Base-by-base conservation (phyloP, 768 basidiomycete species). In the Trametes cubensis region DNA sequence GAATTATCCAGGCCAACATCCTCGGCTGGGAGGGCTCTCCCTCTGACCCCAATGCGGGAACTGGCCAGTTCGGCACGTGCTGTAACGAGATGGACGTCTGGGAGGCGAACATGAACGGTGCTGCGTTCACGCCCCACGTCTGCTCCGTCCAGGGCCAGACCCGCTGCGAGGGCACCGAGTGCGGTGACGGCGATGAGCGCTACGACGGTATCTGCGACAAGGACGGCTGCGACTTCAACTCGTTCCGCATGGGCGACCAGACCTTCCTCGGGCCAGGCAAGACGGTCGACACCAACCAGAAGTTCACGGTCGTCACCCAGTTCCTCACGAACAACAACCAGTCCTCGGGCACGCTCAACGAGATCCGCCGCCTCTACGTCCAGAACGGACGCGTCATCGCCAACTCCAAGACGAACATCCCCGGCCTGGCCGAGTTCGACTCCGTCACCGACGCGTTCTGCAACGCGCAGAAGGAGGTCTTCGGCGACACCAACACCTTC, bases 181-280 rank as follows among this genome's bases (percentile, higher is more conserved):
- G 81, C 65, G 67, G 63, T 20, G 59, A 61, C 41, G 66, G 55
- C 55, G 60, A 66, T 63, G 68, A 75, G 69, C 73, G 81, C 55
- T 77, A 79, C 70, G 73, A 68, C 63, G 79, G 78, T 50, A 68
- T 80, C 39, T 85, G 84, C 73, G 84, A 85, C 72, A 76, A 77
- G 65, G 82, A 81, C 65, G 83, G 84, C 40, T 85, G 84, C 72
- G 84, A 85, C 69, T 85, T 83, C 80, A 85, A 84, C 81, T 82
- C 84, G 40, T 85, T 71, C 79, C 83, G 83, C 69, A 77, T 81
- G 80, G 83, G 83, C 40, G 68, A 76, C 72, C 70, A 65, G 58
- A 63, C 70, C 59, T 85, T 83, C 80, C 78, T 78, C 71, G 84
- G 84, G 46, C 71, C 71, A 15, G 79, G 79, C 62, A 64, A 69